These are phyloP conservation scores for Suhomyces guaymorum DNA, from an alignment of 1,139 yeast species.

Conservation along the genomic window DNA sequence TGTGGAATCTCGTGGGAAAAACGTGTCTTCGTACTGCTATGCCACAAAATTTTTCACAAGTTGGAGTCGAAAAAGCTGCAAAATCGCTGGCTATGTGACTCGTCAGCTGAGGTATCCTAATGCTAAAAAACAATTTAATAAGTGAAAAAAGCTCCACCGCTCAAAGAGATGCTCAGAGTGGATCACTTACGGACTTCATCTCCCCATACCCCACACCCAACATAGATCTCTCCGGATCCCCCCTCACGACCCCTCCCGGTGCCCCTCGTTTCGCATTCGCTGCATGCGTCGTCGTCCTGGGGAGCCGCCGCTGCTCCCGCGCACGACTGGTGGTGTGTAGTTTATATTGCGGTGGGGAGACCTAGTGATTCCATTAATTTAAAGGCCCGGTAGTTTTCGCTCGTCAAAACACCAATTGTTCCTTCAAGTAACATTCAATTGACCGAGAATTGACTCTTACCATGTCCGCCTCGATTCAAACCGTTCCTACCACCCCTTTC, in stretches of 20 bases:
- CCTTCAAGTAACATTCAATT: neutral
- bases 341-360: constrained; percentile 9
- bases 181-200: too few species aligned
- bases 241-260: neutral
- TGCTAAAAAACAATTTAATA: too few species aligned
- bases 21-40: too few species aligned
- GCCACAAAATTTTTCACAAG: too few species aligned
- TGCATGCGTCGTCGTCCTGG: neutral
- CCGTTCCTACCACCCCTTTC: constrained; percentile 67
- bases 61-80: too few species aligned
- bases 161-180: too few species aligned
- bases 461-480: constrained; percentile 22
- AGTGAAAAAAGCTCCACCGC: too few species aligned
- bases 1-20: too few species aligned
- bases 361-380: neutral
- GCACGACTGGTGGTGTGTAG: constrained; percentile 9
- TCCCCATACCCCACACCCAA: constrained; percentile 3
- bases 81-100: too few species aligned
- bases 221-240: too few species aligned
- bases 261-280: neutral
- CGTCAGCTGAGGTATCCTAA: too few species aligned
- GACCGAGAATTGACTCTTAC: too few species aligned
- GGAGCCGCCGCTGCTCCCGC: neutral
- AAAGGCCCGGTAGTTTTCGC: neutral
- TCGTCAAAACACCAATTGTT: neutral